Percentiles rank a stretch among this genome's conserved stretches.
phyloP scores from a whole-genome alignment of 2,329 filamentous ascomycete species.

The Aureobasidium melanogenum region DNA sequence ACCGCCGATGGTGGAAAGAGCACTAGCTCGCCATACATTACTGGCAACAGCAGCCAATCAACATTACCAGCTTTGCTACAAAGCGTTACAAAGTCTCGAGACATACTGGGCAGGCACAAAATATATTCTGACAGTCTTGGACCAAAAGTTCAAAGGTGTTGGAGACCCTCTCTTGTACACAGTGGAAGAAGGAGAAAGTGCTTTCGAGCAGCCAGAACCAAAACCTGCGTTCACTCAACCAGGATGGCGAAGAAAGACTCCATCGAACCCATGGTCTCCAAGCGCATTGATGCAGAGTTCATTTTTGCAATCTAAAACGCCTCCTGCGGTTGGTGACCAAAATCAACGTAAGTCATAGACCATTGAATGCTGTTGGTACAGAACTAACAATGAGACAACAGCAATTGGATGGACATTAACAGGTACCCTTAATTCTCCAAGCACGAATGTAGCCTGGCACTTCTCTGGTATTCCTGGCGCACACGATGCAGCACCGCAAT shows the following conservation, averaged over 20 bases:
- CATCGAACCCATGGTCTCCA: slow-evolving; percentile 34
- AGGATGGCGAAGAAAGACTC: slow-evolving; percentile 41
- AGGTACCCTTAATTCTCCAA: slow-evolving; percentile 76
- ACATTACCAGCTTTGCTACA: slow-evolving; percentile 81
- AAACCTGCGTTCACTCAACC: slow-evolving; percentile 40
- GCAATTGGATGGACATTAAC: slow-evolving; percentile 81
- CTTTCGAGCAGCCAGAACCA: slow-evolving; percentile 44
- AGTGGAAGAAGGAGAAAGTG: slow-evolving; percentile 68
- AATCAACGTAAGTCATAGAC: background rate
- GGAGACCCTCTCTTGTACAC: slow-evolving; percentile 62
- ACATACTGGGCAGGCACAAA: slow-evolving; percentile 79
- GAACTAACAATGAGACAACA: slow-evolving; percentile 17
- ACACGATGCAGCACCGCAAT: slow-evolving; percentile 19
- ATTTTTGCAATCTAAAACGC: background rate
- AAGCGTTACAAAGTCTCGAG: slow-evolving; percentile 71
- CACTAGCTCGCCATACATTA: slow-evolving; percentile 58
- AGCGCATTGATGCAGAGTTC: slow-evolving; percentile 21
- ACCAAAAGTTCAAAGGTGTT: slow-evolving; percentile 81
- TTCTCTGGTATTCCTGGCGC: slow-evolving; percentile 50
- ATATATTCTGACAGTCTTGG: slow-evolving; percentile 77
- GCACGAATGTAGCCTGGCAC: slow-evolving; percentile 71
- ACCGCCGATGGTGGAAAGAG: slow-evolving; percentile 7
- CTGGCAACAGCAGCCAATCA: slow-evolving; percentile 74
- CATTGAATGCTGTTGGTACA: rapidly evolving
- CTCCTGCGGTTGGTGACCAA: background rate